These are phyloP conservation scores for Apiospora pterosperma DNA, from an alignment of 2,329 filamentous ascomycete genomes.

Conservation along the genomic window DNA sequence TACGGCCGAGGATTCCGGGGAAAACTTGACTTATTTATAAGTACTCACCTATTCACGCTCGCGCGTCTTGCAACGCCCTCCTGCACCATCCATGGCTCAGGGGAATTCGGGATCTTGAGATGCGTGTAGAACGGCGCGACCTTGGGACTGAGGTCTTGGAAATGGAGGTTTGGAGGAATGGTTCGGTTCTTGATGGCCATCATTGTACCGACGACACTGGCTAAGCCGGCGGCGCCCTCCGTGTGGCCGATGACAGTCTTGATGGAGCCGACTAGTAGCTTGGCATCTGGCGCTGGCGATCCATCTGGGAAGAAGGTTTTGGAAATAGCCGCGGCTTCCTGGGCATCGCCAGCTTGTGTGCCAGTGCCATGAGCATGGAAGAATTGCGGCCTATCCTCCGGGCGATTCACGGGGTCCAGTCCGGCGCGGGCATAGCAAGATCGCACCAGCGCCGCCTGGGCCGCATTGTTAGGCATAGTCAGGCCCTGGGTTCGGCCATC, in stretches of 20 bases:
- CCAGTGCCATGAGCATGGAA: constrained; percentile 23
- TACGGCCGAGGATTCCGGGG: too few relatives aligned
- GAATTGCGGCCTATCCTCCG: constrained; percentile 17
- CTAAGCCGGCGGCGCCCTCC: constrained; percentile 18
- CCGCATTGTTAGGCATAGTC: constrained; percentile 46
- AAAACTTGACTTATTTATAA: too few relatives aligned
- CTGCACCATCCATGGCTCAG: constrained; percentile 9
- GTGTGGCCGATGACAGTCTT: constrained; percentile 21
- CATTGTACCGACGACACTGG: constrained; percentile 15
- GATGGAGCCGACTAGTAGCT: constrained; percentile 14
- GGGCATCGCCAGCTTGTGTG: constrained; percentile 16
- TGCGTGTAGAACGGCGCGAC: constrained; percentile 18
- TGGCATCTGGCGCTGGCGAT: not conserved
- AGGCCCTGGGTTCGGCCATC: constrained; percentile 52
- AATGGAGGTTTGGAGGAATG: constrained; percentile 25
- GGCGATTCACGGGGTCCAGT: constrained; percentile 29
- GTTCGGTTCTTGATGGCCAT: constrained; percentile 9
- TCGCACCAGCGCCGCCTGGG: constrained; percentile 42
- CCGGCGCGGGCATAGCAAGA: constrained; percentile 40
- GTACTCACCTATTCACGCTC: constrained; percentile 41
- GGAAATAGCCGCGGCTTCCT: constrained; percentile 19
- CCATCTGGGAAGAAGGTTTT: constrained; percentile 4
- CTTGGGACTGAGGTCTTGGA: constrained; percentile 22
- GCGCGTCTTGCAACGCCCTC: constrained; percentile 45
- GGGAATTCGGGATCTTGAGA: constrained; percentile 9